Evolutionary conservation across 2,329 filamentous ascomycete species (phyloP).

Genomic region (Rutstroemia sydowiana): DNA sequence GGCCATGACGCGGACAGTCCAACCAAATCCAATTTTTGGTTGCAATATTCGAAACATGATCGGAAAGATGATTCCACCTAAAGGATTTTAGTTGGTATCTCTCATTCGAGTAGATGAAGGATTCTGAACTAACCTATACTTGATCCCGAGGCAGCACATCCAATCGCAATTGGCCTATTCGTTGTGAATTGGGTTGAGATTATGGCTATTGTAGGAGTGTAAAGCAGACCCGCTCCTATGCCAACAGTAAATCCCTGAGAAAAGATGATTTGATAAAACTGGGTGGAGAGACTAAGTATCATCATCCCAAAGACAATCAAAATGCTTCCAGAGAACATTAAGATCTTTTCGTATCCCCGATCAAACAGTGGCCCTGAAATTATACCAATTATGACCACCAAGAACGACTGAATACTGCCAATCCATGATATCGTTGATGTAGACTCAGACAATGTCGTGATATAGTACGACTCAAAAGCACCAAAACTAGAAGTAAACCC

Average conservation of each 20-base stretch:
- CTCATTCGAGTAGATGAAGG: not conserved
- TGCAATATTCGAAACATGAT: conserved; percentile 33
- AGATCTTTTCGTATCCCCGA: conserved; percentile 31
- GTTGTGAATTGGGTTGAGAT: conserved; percentile 39
- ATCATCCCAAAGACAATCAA: conserved; percentile 41
- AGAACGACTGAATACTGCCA: conserved; percentile 44
- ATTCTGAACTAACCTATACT: conserved; percentile 32
- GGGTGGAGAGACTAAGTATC: conserved; percentile 29
- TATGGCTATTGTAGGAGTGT: conserved; percentile 23
- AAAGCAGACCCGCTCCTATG: not conserved
- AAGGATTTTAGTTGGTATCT: not conserved
- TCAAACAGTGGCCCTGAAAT: conserved; percentile 55
- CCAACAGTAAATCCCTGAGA: conserved; percentile 44
- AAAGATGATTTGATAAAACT: conserved; percentile 47
- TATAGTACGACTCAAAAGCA: conserved; percentile 49
- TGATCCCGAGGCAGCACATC: conserved; percentile 34
- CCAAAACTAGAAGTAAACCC: conserved; percentile 41
- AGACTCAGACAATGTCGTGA: conserved; percentile 41
- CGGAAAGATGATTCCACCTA: conserved; percentile 45
- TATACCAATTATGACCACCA: conserved; percentile 44
- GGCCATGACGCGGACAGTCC: conserved; percentile 45
- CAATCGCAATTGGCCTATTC: conserved; percentile 37
- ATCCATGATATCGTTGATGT: conserved; percentile 52
- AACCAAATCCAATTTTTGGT: conserved; percentile 39
- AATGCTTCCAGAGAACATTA: conserved; percentile 24